Conservation (phyloP, 257 asterid genomes). For the Petrea volubilis region DNA sequence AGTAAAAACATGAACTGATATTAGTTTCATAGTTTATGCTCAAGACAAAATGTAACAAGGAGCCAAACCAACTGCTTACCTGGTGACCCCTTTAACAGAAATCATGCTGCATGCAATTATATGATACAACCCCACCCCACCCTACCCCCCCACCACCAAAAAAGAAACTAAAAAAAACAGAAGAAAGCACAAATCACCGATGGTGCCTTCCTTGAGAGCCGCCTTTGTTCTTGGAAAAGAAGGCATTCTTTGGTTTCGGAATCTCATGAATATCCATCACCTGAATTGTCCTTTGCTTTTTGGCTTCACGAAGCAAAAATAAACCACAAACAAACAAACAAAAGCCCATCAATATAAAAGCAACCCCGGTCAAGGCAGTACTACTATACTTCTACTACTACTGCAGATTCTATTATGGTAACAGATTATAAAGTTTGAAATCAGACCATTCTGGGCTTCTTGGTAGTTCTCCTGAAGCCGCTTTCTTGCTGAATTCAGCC, state of each 20-base stretch:
- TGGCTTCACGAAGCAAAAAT: constrained; percentile 62
- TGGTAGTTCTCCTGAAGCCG: constrained; percentile 99
- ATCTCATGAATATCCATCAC: constrained; percentile 96
- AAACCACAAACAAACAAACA: constrained; percentile 23
- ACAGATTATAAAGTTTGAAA: constrained; percentile 29
- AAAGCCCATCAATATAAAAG: constrained; percentile 26
- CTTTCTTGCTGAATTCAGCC: constrained; percentile 77
- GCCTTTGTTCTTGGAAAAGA: constrained; percentile 84
- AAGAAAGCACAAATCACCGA: constrained; percentile 47
- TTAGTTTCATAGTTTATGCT: neutral
- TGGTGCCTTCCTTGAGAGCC: constrained; percentile 87
- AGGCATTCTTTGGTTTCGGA: constrained; percentile 84
- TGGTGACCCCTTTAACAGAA: constrained; percentile 26
- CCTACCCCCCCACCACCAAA: neutral
- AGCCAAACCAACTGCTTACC: constrained; percentile 26
- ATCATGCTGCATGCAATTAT: constrained; percentile 16
- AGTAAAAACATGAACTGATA: neutral
- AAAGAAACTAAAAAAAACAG: neutral
- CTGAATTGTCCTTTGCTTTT: constrained; percentile 93
- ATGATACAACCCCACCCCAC: constrained; percentile 12
- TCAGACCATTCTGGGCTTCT: constrained; percentile 92
- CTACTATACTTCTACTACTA: neutral
- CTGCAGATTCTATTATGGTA: neutral
- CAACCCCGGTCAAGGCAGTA: neutral
- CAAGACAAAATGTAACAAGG: constrained; percentile 18